These are phyloP conservation scores for Candida coleopterorum DNA, from an alignment of 805 yeast genomes.

Conservation along the genomic window DNA sequence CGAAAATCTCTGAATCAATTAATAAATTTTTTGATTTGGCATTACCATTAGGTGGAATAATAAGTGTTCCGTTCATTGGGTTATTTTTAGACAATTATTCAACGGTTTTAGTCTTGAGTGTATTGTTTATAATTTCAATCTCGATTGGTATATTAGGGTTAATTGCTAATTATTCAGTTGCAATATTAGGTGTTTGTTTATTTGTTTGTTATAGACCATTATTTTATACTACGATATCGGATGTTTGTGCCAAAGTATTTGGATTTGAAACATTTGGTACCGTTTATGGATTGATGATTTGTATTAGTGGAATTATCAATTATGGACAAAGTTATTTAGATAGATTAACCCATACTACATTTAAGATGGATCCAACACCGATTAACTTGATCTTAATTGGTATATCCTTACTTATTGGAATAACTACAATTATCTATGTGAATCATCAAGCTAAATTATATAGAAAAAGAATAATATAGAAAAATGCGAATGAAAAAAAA, in stretches of 20 bases:
- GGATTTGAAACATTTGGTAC: conserved; percentile 60
- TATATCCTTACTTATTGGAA: conserved; percentile 42
- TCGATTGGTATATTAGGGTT: conserved; percentile 47
- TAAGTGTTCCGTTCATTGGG: conserved; percentile 53
- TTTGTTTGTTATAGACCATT: conserved; percentile 55
- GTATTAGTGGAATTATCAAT: conserved; percentile 48
- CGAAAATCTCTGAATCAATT: conserved; percentile 31
- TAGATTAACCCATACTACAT: conserved; percentile 44
- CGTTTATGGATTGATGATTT: conserved; percentile 52
- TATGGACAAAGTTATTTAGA: conserved; percentile 46
- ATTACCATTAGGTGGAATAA: conserved; percentile 52
- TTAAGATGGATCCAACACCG: conserved; percentile 53
- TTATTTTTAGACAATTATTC: conserved; percentile 45
- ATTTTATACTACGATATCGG: conserved; percentile 53
- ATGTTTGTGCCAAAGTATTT: conserved; percentile 58
- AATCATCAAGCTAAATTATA: conserved; percentile 11
- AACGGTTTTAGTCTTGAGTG: conserved; percentile 39
- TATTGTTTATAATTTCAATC: conserved; percentile 38
- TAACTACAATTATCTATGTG: conserved; percentile 37
- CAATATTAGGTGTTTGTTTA: conserved; percentile 40
- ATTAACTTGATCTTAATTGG: conserved; percentile 37
- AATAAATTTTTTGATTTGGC: conserved; percentile 49
- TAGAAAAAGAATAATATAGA: conserved; percentile 3
- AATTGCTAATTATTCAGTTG: conserved; percentile 35
- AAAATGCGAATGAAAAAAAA: background rate